These are phyloP conservation scores for Malus orientalis DNA, from an alignment of 306 rosid genomes.

Conservation along the genomic window DNA sequence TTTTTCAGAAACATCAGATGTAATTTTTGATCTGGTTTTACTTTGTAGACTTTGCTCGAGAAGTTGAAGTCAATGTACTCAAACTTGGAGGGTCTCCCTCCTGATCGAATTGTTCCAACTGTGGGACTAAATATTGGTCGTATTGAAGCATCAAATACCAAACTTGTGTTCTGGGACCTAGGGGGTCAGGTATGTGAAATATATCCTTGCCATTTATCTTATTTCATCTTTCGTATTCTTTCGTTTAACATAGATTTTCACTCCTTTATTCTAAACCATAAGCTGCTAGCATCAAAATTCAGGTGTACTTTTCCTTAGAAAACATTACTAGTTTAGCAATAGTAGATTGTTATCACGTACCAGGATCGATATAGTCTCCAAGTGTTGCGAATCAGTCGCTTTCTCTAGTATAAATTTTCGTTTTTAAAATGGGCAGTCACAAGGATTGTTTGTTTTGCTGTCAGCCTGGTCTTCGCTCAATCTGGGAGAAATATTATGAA, in stretches of 20 bases:
- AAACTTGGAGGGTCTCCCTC: constrained; percentile 80
- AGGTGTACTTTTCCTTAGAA: not conserved
- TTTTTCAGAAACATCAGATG: not conserved
- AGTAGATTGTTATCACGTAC: not conserved
- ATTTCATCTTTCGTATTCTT: not conserved
- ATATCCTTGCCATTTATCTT: not conserved
- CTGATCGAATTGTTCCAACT: constrained; percentile 95
- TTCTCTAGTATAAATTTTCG: not conserved
- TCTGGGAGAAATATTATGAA: constrained; percentile 98
- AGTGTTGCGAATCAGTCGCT: not conserved
- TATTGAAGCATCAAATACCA: constrained; percentile 67
- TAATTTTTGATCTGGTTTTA: not conserved
- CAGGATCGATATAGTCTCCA: not conserved
- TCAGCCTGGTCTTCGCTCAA: constrained; percentile 95
- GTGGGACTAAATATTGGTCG: constrained; percentile 99
- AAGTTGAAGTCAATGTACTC: constrained; percentile 82
- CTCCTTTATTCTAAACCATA: not conserved
- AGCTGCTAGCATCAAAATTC: not conserved
- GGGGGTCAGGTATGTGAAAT: constrained; percentile 88
- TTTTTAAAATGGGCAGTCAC: not conserved
- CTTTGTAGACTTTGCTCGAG: constrained; percentile 82
- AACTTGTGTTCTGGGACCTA: constrained; percentile 95
- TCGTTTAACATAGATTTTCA: not conserved
- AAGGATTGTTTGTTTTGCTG: constrained; percentile 7
- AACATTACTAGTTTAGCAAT: not conserved